Base-by-base conservation (phyloP, 192 early-diverging fungal species). In the Coemansia brasiliensis region DNA sequence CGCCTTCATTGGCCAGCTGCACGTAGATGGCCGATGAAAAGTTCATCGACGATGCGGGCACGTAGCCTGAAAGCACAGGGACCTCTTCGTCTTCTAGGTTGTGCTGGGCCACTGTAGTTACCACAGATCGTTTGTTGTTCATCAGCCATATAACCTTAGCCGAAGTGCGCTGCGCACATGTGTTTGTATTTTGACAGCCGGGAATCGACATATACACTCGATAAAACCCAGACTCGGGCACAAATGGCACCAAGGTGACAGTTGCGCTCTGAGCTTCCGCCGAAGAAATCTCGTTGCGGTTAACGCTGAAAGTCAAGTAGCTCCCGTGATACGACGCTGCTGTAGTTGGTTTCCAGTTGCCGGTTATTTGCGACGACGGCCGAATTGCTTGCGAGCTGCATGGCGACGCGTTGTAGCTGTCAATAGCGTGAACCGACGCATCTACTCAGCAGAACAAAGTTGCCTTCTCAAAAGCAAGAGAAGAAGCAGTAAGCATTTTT, bases 221-320 rank as follows among this genome's bases (percentile, higher is more conserved):
- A 45, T 88, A 88, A 52, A 81, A 80, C 9, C 86, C 86, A 5
- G 84, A 57, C 39, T 86, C 84, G 21, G 85, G 78, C 8, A 88
- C 60, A 59, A 77, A 82, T 0, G 86, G 86, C 15, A 49, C 46
- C 53, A 86, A 22, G 17, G 52, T 26, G 39, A 74, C 40, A 25
- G 45, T 17, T 10, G 64, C 57, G 35, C 48, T 58, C 55, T 73
- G 57, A 1, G 62, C 44, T 22, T 49, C 17, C 20, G 49, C 45
- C 27, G 61, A 61, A 10, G 50, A 12, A 13, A 75, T 16, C 24
- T 81, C 66, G 27, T 46, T 59, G 37, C 17, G 39, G 52, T 58
- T 53, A 5, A 72, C 58, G 20, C 51, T 72, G 25, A 71, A 59
- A 18, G 73, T 71, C 24, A 58, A 43, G 50, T 72, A 75, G 12